Evolutionary conservation across 1,284 basidiomycete species (phyloP).

Genomic region (Tilletia indica): DNA sequence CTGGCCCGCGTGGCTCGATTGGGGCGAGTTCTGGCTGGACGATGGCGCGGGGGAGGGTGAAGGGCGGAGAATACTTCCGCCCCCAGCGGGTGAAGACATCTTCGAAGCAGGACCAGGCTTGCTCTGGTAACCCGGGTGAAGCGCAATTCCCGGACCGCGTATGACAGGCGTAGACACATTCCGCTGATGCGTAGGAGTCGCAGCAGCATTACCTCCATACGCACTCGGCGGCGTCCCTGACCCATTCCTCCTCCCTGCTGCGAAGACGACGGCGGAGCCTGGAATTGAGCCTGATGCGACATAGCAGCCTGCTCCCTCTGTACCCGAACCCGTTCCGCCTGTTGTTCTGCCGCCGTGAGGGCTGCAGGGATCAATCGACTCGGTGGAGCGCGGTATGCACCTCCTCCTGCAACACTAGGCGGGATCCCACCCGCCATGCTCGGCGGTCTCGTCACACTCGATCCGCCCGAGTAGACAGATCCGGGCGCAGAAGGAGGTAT

Average conservation of each 20-base stretch:
- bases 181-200: neutral
- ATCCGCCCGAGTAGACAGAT: neutral
- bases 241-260: too few species aligned
- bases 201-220: neutral
- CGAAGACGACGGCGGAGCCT: too few species aligned
- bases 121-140: conserved; percentile 11
- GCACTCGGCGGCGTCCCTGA: neutral
- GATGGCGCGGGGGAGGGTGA: neutral
- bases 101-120: too few species aligned
- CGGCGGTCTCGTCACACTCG: neutral
- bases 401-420: too few species aligned
- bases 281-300: neutral
- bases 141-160: neutral
- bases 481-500: neutral
- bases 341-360: neutral
- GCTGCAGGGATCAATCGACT: too few species aligned
- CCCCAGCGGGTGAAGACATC: too few species aligned
- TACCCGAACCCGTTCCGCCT: neutral
- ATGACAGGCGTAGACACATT: conserved; percentile 10
- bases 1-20: neutral
- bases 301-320: neutral
- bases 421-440: too few species aligned
- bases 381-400: too few species aligned
- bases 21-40: conserved; percentile 25
- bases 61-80: neutral